Percentiles rank a stretch among this genome's conserved stretches.
Evolutionary conservation across 352 stramenopile species (phyloP).

Genomic region (Pythium dissotocum): DNA sequence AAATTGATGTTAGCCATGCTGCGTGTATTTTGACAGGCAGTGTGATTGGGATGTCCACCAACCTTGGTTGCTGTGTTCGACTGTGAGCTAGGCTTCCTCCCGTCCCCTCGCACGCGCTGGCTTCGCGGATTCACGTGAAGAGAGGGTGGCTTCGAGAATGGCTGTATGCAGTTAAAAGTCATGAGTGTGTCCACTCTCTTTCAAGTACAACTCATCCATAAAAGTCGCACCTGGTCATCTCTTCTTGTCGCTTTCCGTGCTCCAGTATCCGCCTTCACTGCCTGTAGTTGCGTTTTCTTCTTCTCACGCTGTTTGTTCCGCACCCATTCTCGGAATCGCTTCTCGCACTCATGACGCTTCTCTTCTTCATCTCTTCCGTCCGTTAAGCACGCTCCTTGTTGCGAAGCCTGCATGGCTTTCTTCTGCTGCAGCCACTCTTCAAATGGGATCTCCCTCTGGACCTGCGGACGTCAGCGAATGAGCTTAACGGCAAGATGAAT

Average conservation of each 20-base stretch:
- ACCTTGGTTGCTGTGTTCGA: background rate
- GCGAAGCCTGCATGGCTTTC: background rate
- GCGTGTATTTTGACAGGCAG: too few relatives aligned
- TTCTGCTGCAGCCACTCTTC: constrained; percentile 41
- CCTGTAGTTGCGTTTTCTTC: constrained; percentile 8
- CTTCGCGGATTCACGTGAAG: constrained; percentile 51
- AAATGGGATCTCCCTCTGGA: constrained; percentile 49
- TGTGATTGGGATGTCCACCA: background rate
- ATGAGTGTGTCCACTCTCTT: background rate
- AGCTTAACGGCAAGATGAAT: background rate
- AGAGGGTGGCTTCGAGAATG: constrained; percentile 43
- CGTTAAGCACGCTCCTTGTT: background rate
- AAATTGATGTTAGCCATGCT: background rate
- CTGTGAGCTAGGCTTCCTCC: background rate
- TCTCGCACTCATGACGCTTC: constrained; percentile 33
- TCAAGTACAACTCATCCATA: background rate
- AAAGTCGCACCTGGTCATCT: background rate
- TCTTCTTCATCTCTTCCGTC: constrained; percentile 1
- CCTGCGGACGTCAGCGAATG: constrained; percentile 22
- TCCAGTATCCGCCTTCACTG: background rate
- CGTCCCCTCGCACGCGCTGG: constrained; percentile 6
- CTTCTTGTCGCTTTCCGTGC: constrained; percentile 5
- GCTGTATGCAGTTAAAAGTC: constrained; percentile 2
- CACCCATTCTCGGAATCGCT: constrained; percentile 45
- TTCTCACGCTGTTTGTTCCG: constrained; percentile 33